Evolutionary conservation across 192 early-diverging fungal species (phyloP).

Genomic region (Linnemannia hyalina): DNA sequence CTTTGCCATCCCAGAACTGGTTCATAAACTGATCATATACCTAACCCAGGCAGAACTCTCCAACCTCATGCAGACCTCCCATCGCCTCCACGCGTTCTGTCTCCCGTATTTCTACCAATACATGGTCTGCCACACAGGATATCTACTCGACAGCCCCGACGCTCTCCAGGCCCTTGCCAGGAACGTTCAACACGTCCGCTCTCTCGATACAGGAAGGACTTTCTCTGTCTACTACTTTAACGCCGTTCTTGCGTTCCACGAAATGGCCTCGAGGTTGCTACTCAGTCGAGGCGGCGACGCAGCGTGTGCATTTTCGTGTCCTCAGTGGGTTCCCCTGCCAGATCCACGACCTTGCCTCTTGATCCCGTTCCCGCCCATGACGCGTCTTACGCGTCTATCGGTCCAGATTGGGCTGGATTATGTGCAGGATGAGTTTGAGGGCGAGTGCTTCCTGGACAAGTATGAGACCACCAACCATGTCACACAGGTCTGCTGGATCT

Average conservation of each 20-base stretch:
- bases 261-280: not conserved
- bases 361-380: conserved; percentile 2
- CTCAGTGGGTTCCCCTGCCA: not conserved
- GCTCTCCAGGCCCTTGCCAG: not conserved
- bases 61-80: not conserved
- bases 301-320: not conserved
- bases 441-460: not conserved
- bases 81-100: not conserved
- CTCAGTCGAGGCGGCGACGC: not conserved
- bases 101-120: not conserved
- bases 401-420: conserved; percentile 1
- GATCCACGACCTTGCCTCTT: not conserved
- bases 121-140: not conserved
- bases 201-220: not conserved
- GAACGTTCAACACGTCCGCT: not conserved
- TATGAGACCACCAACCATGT: not conserved
- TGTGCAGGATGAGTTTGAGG: not conserved
- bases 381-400: not conserved
- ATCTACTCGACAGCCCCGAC: not conserved
- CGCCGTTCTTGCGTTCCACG: not conserved
- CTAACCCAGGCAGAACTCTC: not conserved
- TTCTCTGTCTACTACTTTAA: not conserved
- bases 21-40: not conserved
- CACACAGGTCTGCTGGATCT: not conserved
- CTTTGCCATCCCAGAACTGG: not conserved